Base-by-base conservation (phyloP, 169 alveolate genomes). In the Cryptosporidium muris region DNA sequence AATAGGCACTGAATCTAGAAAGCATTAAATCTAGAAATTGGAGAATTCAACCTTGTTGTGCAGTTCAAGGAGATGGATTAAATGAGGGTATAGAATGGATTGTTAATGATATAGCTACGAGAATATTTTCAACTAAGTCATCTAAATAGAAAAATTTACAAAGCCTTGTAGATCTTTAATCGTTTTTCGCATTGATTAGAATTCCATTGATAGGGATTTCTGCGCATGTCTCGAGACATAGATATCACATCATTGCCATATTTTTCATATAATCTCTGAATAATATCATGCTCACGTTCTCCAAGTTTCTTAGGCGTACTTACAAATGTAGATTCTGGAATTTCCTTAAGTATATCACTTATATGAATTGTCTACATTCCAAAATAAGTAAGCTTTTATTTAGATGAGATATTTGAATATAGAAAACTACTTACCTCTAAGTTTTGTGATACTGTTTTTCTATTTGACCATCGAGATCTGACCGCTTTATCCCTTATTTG, bases 51-150 rank as follows among this genome's bases (percentile, higher is more conserved):
- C 94, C 97, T 34, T 97, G 99, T 81, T 91, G 96, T 60, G 98
- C 98, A 12, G 82, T 94, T 53, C 93, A 96, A 51, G 98, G 98
- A 37, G 93, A 96, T 37, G 99, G 99, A 12, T 92, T 97, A 60
- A 67, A 93, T 48, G 97, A 95, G 66, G 98, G 99, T 49, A 92
- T 97, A 48, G 93, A 94, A 74, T 97, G 99, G 99, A 89, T 96
- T 45, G 97, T 95, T 12, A 92, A 92, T 43, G 99, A 96, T 89
- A 94, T 96, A 64, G 94, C 97, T 6, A 89, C 95, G 34, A 94
- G 98, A 56, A 93, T 96, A 43, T 94, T 95, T 66, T 80, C 82
- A 88, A 88, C 37, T 8, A 58, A 43, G 7, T n/a, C 11, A 4
- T 42, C 68, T 16, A 25, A 74, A 16, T 58, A 47, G 60, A 62